Evolutionary conservation across 176 grass and related monocot genomes (phyloP).

Genomic region (Oryza punctata): DNA sequence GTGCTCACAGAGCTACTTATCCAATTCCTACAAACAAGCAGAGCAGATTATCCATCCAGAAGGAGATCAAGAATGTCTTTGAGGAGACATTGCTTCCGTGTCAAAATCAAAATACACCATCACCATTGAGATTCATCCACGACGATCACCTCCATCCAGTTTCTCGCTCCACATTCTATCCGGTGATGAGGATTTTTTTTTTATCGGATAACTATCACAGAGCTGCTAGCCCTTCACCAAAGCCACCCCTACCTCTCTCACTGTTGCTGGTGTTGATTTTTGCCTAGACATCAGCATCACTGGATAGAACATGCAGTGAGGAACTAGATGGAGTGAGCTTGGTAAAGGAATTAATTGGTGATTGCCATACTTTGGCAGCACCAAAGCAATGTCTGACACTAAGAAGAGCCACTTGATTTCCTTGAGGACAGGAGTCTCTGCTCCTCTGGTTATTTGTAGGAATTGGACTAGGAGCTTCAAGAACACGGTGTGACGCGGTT

Average conservation of each 20-base stretch:
- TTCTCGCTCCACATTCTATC: neutral
- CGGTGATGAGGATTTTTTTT: too few species aligned
- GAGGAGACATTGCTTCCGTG: neutral
- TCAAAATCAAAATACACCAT: neutral
- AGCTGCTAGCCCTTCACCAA: neutral
- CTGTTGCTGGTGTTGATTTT: neutral
- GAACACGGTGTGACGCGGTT: neutral
- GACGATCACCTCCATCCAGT: neutral
- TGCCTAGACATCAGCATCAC: neutral
- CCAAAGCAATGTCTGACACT: neutral
- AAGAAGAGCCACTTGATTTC: neutral
- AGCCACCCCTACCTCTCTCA: neutral
- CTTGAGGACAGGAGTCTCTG: neutral
- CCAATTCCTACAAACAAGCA: neutral
- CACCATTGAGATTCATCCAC: neutral
- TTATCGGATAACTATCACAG: neutral
- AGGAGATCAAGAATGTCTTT: neutral
- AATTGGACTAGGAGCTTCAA: neutral
- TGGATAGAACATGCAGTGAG: neutral
- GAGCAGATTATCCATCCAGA: neutral
- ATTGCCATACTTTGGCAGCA: neutral
- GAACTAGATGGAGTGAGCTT: neutral
- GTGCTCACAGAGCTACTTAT: neutral
- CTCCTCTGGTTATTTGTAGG: neutral
- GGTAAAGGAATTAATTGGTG: neutral